Evolutionary conservation across 768 basidiomycete species (phyloP).

Genomic region (Rhodotorula graminis): DNA sequence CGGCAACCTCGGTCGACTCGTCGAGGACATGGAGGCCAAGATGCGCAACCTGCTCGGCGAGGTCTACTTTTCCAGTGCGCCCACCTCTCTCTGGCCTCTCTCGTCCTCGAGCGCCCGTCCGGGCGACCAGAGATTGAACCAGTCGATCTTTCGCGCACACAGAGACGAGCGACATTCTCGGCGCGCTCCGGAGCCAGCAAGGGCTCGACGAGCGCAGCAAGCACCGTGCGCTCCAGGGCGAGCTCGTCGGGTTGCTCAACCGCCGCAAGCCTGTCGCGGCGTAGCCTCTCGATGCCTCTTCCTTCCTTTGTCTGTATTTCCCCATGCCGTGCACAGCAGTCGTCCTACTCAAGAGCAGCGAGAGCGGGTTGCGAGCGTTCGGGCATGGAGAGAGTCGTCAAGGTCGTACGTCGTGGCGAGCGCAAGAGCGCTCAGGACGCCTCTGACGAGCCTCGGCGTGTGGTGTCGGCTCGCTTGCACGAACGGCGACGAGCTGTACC

Average conservation of each 20-base stretch:
- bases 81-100: neutral
- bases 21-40: constrained; percentile 99
- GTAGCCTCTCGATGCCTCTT: neutral
- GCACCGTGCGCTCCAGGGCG: constrained; percentile 82
- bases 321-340: no score
- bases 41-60: constrained; percentile 86
- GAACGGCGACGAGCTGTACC: no score
- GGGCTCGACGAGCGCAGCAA: constrained; percentile 75
- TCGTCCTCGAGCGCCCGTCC: neutral
- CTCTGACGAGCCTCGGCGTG: no score
- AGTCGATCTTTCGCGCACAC: constrained; percentile 53
- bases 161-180: constrained; percentile 86
- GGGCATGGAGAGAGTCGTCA: no score
- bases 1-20: constrained; percentile 85
- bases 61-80: constrained; percentile 41
- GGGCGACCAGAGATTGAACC: no score
- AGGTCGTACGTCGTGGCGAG: no score
- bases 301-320: no score
- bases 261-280: constrained; percentile 13
- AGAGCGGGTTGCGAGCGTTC: no score
- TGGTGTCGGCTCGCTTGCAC: no score
- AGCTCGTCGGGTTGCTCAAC: constrained; percentile 53
- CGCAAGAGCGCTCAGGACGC: no score
- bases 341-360: no score
- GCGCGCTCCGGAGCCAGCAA: constrained; percentile 79